A percentile compares a stretch with the other conserved stretches of the same genome.
These are phyloP conservation scores for Geotrichum citri-aurantii DNA, from an alignment of 1,139 yeast species.

Conservation along the genomic window DNA sequence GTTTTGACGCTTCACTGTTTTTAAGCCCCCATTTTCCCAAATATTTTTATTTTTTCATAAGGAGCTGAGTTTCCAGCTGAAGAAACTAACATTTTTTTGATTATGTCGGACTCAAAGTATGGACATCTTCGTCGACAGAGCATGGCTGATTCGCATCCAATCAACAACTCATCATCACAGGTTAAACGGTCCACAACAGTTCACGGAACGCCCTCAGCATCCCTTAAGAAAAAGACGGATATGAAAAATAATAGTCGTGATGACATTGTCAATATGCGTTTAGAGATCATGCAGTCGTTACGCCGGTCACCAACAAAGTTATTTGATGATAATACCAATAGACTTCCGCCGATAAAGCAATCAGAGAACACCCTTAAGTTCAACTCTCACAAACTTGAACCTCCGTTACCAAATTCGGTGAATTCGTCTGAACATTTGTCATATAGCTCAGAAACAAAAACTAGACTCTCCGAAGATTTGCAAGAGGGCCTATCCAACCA, in stretches of 20 bases:
- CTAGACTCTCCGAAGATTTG: not conserved
- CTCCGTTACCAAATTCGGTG: not conserved
- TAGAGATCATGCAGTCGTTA: conserved; percentile 14
- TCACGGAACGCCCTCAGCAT: conserved; percentile 3
- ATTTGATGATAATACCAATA: not conserved
- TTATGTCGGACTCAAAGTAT: not conserved
- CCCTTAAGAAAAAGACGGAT: not conserved
- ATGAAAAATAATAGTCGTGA: not conserved
- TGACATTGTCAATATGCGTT: conserved; percentile 12
- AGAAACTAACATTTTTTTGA: not conserved
- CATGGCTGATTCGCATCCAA: not conserved
- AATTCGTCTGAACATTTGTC: not conserved
- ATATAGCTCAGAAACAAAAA: not conserved
- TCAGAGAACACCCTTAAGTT: not conserved
- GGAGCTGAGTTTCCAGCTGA: not conserved
- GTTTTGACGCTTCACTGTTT: not conserved
- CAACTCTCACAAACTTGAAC: not conserved
- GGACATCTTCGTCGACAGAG: not conserved
- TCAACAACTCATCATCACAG: not conserved
- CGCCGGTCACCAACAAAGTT: conserved; percentile 16
- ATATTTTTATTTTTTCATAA: too few relatives aligned
- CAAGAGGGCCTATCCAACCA: not conserved
- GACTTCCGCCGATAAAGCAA: not conserved
- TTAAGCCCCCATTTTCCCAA: too few relatives aligned
- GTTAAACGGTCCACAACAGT: conserved; percentile 4